These are phyloP conservation scores for Chamaenerion angustifolium DNA, from an alignment of 345 rosid species.

Conservation along the genomic window DNA sequence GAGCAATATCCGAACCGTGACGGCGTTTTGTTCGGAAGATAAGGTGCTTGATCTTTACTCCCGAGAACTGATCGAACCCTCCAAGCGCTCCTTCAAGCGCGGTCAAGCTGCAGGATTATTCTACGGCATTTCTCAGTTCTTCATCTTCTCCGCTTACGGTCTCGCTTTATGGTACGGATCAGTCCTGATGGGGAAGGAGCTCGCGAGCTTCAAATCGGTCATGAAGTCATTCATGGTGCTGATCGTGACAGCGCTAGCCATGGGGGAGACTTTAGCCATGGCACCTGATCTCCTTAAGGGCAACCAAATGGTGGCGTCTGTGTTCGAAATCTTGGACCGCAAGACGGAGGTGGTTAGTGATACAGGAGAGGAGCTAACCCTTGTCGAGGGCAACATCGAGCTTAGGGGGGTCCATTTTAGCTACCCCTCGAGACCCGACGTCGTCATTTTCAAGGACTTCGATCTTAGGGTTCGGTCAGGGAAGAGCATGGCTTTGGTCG, in stretches of 20 bases:
- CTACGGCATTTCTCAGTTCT: constrained; percentile 91
- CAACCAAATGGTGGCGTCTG: constrained; percentile 88
- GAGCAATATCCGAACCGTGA: constrained; percentile 83
- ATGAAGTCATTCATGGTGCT: constrained; percentile 95
- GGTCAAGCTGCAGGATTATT: constrained; percentile 89
- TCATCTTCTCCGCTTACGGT: constrained; percentile 91
- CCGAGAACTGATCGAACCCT: constrained; percentile 70
- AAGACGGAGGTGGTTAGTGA: constrained; percentile 56
- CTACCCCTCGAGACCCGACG: constrained; percentile 87
- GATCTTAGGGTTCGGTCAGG: constrained; percentile 55
- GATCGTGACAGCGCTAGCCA: constrained; percentile 88
- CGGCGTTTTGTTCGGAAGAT: constrained; percentile 85
- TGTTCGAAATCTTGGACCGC: constrained; percentile 70
- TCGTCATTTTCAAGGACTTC: constrained; percentile 55
- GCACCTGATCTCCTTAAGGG: constrained; percentile 89
- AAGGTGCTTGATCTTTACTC: constrained; percentile 73
- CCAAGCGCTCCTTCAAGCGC: constrained; percentile 54
- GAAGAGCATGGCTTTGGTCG: constrained; percentile 81
- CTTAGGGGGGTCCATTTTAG: constrained; percentile 54
- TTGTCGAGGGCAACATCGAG: constrained; percentile 66
- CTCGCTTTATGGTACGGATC: constrained; percentile 97
- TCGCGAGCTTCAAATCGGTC: constrained; percentile 60
- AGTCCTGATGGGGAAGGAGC: constrained; percentile 71
- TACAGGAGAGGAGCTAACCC: constrained; percentile 41
- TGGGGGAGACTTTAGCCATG: constrained; percentile 90